Evolutionary conservation across 2,329 filamentous ascomycete genomes (phyloP).

Genomic region (Cercospora sesami): DNA sequence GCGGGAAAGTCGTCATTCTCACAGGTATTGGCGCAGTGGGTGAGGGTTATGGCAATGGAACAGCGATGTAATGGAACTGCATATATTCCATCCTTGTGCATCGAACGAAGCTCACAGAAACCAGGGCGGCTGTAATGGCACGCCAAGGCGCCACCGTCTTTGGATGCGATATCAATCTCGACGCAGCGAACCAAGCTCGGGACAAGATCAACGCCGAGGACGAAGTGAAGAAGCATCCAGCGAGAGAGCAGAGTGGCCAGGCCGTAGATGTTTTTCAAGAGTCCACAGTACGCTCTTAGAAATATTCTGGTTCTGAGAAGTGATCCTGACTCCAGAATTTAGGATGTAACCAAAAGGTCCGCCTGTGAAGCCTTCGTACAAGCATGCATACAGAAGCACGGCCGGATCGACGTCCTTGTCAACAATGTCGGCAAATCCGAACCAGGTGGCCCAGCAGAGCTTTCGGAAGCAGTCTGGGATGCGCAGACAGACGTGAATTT

Average conservation of each 20-base stretch:
- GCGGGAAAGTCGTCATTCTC: conserved; percentile 49
- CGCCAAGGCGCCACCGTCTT: conserved; percentile 53
- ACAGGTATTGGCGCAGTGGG: conserved; percentile 49
- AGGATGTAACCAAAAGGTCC: conserved; percentile 54
- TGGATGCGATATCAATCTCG: conserved; percentile 51
- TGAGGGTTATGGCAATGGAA: conserved; percentile 54
- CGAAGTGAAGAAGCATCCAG: conserved; percentile 25
- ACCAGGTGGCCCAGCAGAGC: conserved; percentile 51
- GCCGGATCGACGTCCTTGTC: conserved; percentile 60
- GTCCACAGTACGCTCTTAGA: conserved; percentile 22
- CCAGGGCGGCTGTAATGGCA: conserved; percentile 44
- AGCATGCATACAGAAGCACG: conserved; percentile 54
- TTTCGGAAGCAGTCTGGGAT: conserved; percentile 55
- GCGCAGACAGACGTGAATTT: conserved; percentile 57
- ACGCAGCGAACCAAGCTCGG: conserved; percentile 31
- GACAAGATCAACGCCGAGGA: conserved; percentile 29
- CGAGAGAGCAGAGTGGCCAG: conserved; percentile 17
- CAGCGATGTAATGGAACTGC: conserved; percentile 23
- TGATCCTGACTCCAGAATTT: neutral
- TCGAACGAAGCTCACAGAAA: neutral
- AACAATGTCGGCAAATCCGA: conserved; percentile 61
- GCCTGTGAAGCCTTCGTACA: conserved; percentile 57
- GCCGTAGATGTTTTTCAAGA: conserved; percentile 29
- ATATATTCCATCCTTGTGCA: neutral
- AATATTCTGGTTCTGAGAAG: neutral